Percentiles rank a stretch among this genome's conserved stretches.
Conservation (phyloP, 2,329 filamentous ascomycete species). For the Colletotrichum shisoi region DNA sequence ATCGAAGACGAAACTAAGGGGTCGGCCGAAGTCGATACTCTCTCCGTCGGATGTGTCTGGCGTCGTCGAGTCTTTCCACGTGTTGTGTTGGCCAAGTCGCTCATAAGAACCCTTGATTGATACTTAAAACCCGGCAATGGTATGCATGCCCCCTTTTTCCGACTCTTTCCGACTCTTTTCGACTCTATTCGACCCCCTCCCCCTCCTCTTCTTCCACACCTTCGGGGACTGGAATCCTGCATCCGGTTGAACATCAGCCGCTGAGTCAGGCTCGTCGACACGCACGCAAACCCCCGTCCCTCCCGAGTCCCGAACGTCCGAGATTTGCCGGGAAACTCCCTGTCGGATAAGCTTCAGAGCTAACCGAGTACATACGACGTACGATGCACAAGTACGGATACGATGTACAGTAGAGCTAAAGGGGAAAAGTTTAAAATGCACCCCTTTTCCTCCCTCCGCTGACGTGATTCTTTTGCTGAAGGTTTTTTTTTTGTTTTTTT, state of each 20-base stretch:
- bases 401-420: too few relatives aligned
- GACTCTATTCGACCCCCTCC: too few relatives aligned
- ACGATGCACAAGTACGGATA: too few relatives aligned
- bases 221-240: slow-evolving; percentile 14
- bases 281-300: slow-evolving; percentile 1
- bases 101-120: slow-evolving; percentile 6
- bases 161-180: too few relatives aligned
- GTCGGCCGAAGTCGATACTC: not conserved
- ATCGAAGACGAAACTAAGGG: not conserved
- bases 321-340: slow-evolving; percentile 20
- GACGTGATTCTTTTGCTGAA: not conserved
- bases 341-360: slow-evolving; percentile 11
- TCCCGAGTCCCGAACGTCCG: slow-evolving; percentile 20
- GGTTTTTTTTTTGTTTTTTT: too few relatives aligned
- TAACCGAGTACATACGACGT: not conserved
- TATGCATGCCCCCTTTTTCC: not conserved
- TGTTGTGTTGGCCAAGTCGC: slow-evolving; percentile 1
- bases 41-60: not conserved
- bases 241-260: slow-evolving; percentile 15
- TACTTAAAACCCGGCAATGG: too few relatives aligned
- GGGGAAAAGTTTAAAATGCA: slow-evolving; percentile 9
- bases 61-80: slow-evolving; percentile 21
- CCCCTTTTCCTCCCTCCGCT: not conserved
- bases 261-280: slow-evolving; percentile 18
- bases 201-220: too few relatives aligned